phyloP scores from a whole-genome alignment of 305 asterid species.

The Solanum chacoense region DNA sequence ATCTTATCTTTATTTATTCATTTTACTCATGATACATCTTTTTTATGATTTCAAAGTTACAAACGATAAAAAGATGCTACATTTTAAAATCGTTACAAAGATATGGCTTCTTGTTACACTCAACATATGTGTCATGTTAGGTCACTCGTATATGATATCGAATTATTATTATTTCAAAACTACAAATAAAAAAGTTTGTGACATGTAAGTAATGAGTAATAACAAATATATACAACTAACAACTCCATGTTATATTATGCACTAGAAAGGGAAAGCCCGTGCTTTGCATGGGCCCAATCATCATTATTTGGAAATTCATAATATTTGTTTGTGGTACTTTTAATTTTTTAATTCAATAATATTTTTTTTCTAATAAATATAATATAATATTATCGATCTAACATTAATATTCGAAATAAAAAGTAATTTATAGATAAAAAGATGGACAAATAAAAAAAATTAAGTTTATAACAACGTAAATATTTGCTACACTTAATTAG shows the following conservation, averaged over 20 bases:
- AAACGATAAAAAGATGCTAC: not conserved
- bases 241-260: not conserved
- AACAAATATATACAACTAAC: not conserved
- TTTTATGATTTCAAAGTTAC: not conserved
- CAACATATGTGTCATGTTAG: not conserved
- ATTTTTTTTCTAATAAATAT: too few species aligned
- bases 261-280: too few species aligned
- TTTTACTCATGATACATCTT: not conserved
- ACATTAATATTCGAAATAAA: too few species aligned
- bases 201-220: not conserved
- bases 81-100: not conserved
- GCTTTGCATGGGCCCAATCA: too few species aligned
- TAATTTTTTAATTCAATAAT: too few species aligned
- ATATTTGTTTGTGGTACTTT: too few species aligned
- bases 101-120: not conserved
- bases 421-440: too few species aligned
- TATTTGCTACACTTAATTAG: too few species aligned
- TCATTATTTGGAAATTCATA: too few species aligned
- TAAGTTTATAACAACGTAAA: too few species aligned
- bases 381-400: too few species aligned
- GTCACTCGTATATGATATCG: not conserved
- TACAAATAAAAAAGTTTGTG: not conserved
- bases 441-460: too few species aligned
- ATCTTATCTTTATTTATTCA: not conserved
- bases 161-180: not conserved